Evolutionary conservation across 176 grass and related monocot genomes (phyloP), one percentile per base, ranked within the genome.

Genomic region (Juncus effusus): DNA sequence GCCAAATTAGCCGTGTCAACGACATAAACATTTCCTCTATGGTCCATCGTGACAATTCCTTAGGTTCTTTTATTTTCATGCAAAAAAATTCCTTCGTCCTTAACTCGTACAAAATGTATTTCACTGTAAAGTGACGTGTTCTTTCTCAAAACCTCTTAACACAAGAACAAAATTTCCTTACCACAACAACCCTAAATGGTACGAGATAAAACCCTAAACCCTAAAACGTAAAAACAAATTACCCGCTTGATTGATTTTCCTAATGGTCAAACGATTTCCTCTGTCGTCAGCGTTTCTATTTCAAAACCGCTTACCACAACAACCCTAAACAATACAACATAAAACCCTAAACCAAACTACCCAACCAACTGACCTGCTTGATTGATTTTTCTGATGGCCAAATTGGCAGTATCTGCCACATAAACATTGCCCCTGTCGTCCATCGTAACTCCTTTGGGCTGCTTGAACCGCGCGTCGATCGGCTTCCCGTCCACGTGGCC

Each of bases 361-460:
- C 19, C 19, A 28, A 28, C 19, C 19, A 28, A 40, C 53, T 37
- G 12, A 92, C 94, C 94, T 84, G 80, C 79, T 77, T 97, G 88
- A 54, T 82, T 79, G 55, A 97, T 97, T 75, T 92, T 97, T 6
- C 88, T 80, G 79, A 97, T 92, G 51, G 94, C 94, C 65, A 97
- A 55, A 52, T 97, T 97, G 56, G 88, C 83, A 65, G 82, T 89
- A 82, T 97, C 93, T 77, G 93, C 93, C 64, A 97, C 85, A 73
- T 97, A 97, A n/a, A 92, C 93, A 80, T 97, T 96, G 63, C 93
- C 93, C 59, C 73, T 92, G 67, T 92, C 82, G 79, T 97, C 93
- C 80, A 92, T 82, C 1, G 93, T 80, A 61, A 97, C 83, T 1
- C 88, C 93, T 73, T 87, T 92, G 47, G 93, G 93, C 14, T 84